Conservation (phyloP, 1,139 yeast genomes). For the Candida dubliniensis region DNA sequence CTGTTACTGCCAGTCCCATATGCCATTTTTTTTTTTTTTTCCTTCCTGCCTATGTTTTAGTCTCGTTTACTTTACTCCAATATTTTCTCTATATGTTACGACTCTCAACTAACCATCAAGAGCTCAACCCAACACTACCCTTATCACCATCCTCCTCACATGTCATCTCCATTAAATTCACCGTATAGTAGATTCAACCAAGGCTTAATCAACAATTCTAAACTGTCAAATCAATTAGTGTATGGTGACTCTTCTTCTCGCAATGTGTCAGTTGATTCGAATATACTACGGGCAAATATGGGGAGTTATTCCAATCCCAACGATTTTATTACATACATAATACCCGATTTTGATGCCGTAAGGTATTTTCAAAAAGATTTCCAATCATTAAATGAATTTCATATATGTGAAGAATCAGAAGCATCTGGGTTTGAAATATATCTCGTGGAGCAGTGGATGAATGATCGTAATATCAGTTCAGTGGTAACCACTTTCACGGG, state of each 20-base stretch:
- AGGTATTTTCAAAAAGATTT: conserved; percentile 45
- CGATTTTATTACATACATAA: conserved; percentile 42
- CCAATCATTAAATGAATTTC: conserved; percentile 36
- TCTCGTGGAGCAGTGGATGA: conserved; percentile 92
- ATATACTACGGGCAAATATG: conserved; percentile 3
- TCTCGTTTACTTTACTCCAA: no score
- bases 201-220: background rate
- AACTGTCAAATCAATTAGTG: conserved; percentile 1
- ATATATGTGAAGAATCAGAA: conserved; percentile 41
- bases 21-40: no score
- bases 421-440: conserved; percentile 81
- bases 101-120: no score
- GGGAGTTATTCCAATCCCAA: conserved; percentile 14
- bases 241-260: background rate
- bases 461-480: conserved; percentile 64
- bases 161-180: no score
- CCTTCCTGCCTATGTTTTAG: no score
- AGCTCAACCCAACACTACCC: no score
- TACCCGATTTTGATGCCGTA: conserved; percentile 57
- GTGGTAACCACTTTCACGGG: conserved; percentile 86
- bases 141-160: no score
- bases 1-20: no score
- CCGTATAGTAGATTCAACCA: no score
- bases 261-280: conserved; percentile 1
- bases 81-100: no score